Conservation (phyloP, 2,329 filamentous ascomycete genomes). For the Anisogramma anomala region DNA sequence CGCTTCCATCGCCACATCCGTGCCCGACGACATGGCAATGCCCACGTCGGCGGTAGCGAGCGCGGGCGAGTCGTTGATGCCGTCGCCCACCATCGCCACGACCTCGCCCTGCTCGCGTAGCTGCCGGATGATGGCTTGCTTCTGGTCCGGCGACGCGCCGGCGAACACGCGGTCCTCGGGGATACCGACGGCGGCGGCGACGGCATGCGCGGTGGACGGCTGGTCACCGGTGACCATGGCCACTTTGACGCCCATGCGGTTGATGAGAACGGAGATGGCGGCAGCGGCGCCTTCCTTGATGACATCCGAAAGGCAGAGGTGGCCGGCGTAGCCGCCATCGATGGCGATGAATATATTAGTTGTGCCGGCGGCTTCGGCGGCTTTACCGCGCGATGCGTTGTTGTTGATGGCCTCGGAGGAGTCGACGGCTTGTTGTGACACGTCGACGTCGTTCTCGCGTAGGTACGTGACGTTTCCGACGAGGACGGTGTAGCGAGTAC, state of each 20-base stretch:
- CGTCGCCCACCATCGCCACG: conserved; percentile 95
- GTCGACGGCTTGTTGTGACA: conserved; percentile 52
- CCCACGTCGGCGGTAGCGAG: conserved; percentile 86
- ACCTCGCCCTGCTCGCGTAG: conserved; percentile 64
- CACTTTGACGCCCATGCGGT: conserved; percentile 73
- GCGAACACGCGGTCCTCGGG: conserved; percentile 64
- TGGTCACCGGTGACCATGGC: conserved; percentile 94
- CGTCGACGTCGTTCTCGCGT: conserved; percentile 53
- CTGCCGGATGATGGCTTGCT: conserved; percentile 70
- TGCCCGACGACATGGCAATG: conserved; percentile 84
- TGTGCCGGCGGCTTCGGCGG: conserved; percentile 49
- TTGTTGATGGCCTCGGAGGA: conserved; percentile 50
- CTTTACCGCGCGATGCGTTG: conserved; percentile 25
- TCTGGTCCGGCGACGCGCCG: conserved; percentile 82
- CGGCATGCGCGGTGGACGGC: conserved; percentile 67
- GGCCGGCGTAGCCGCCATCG: conserved; percentile 67
- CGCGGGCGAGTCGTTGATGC: conserved; percentile 95
- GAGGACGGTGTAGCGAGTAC: conserved; percentile 63
- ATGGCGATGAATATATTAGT: conserved; percentile 90
- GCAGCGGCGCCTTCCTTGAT: conserved; percentile 81
- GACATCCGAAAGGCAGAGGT: conserved; percentile 75
- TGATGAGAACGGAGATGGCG: conserved; percentile 61
- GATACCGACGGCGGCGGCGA: conserved; percentile 76
- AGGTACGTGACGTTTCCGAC: conserved; percentile 76
- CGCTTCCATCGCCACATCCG: conserved; percentile 95